Base-by-base conservation (phyloP, 495 filamentous ascomycete genomes). In the Podospora comata region DNA sequence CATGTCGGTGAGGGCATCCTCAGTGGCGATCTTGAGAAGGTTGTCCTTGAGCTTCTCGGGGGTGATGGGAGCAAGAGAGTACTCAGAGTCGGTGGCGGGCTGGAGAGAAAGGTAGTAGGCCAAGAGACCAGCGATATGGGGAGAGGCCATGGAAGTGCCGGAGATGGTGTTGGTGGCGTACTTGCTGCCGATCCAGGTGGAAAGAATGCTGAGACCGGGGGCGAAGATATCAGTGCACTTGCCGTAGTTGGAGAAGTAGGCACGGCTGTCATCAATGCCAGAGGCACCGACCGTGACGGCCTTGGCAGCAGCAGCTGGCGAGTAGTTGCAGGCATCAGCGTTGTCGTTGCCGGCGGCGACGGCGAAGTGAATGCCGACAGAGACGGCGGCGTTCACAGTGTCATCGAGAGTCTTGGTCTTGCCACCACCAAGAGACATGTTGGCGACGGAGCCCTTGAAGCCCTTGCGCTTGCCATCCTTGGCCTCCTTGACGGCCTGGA, bases 201-300 rank as follows among this genome's bases (percentile, higher is more conserved):
- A 98, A 66, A 90, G 85, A 72, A 99, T 98, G 89, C 93, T 97
- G 61, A 98, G 85, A 73, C 96, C 96, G 64, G 96, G 96, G 66
- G 93, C 96, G 77, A 99, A 99, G 85, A 99, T 97, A 79, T 98
- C 93, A 77, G 94, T 97, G 86, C 96, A 99, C 87, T 93, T 94
- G 79, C 96, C 96, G 81, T 89, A 98, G 90, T 99, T 99, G 87
- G 96, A 98, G 90, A 99, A 99, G 88, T 98, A 99, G 70, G 96
- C 96, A 80, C 96, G 94, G 85, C 93, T 92, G 79, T 99, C 96
- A 72, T 86, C 86, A 39, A 99, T 86, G 67, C 91, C 96, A 20
- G 93, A 96, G 69, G 96, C 96, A 77, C 94, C 96, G 68, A 99
- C 96, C 61, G 96, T 99, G 74, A 99, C 89, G 65, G 96, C 94